Percentiles rank a stretch among this genome's conserved stretches.
These are phyloP conservation scores for Zalaria sp. DNA, from an alignment of 2,329 filamentous ascomycete genomes.

Conservation along the genomic window DNA sequence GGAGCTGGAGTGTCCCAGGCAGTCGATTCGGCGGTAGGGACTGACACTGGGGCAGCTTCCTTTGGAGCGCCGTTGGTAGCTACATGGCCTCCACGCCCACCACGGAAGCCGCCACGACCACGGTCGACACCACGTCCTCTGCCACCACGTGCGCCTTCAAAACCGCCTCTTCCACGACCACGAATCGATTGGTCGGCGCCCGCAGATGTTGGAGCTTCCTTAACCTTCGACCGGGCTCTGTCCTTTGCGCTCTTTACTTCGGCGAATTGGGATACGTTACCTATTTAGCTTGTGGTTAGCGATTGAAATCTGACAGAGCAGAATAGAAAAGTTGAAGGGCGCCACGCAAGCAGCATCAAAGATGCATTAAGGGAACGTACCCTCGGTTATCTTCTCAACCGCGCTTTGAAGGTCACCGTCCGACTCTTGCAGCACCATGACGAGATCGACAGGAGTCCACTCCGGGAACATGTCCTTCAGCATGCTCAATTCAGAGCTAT, in stretches of 20 bases:
- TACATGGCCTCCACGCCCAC: slow-evolving; percentile 47
- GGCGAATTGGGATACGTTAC: slow-evolving; percentile 69
- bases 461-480: slow-evolving; percentile 89
- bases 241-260: slow-evolving; percentile 75
- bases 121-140: slow-evolving; percentile 50
- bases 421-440: slow-evolving; percentile 83
- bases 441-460: slow-evolving; percentile 90
- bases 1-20: slow-evolving; percentile 40
- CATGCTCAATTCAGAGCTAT: slow-evolving; percentile 61
- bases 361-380: slow-evolving; percentile 30
- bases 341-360: too few species aligned
- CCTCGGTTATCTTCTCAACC: slow-evolving; percentile 67
- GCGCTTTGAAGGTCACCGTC: slow-evolving; percentile 60
- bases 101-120: slow-evolving; percentile 36
- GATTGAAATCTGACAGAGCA: background rate
- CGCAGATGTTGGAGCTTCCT: slow-evolving; percentile 41
- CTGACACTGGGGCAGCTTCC: slow-evolving; percentile 38
- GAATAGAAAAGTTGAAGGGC: too few species aligned
- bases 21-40: slow-evolving; percentile 56
- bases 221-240: slow-evolving; percentile 55
- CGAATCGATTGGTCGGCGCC: slow-evolving; percentile 36
- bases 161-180: slow-evolving; percentile 23
- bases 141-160: slow-evolving; percentile 44
- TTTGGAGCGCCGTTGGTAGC: slow-evolving; percentile 48
- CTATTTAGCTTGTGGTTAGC: slow-evolving; percentile 27